Conservation (phyloP, 2,329 filamentous ascomycete genomes). For the Trichoderma gracile region DNA sequence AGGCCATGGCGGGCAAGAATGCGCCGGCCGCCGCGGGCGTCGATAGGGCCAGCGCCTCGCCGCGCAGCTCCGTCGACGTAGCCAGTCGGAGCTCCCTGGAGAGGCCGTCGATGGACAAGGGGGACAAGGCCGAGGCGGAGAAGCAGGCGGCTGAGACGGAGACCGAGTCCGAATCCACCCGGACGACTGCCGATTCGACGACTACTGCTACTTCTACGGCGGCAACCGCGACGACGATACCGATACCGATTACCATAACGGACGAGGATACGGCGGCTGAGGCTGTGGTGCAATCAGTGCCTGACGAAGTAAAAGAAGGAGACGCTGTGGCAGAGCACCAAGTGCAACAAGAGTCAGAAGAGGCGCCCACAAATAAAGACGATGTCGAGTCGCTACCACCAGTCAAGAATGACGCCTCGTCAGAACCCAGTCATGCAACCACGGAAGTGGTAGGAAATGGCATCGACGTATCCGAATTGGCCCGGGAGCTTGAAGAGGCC, state of each 20-base stretch:
- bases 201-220: background rate
- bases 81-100: constrained; percentile 35
- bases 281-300: background rate
- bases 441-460: constrained; percentile 2
- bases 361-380: background rate
- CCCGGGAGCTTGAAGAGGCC: constrained; percentile 32
- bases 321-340: background rate
- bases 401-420: background rate
- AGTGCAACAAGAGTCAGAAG: background rate
- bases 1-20: constrained; percentile 76
- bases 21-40: constrained; percentile 35
- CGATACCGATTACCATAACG: constrained; percentile 6
- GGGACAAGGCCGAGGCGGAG: constrained; percentile 24
- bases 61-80: constrained; percentile 42
- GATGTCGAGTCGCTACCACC: background rate
- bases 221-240: background rate
- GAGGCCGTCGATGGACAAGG: constrained; percentile 34
- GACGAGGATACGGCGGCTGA: background rate
- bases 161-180: constrained; percentile 23
- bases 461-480: constrained; percentile 16
- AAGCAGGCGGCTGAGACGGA: constrained; percentile 26
- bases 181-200: background rate
- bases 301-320: background rate
- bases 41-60: constrained; percentile 47
- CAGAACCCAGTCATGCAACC: background rate